Conservation (phyloP, 768 basidiomycete genomes). For the Leccinellum luteum region DNA sequence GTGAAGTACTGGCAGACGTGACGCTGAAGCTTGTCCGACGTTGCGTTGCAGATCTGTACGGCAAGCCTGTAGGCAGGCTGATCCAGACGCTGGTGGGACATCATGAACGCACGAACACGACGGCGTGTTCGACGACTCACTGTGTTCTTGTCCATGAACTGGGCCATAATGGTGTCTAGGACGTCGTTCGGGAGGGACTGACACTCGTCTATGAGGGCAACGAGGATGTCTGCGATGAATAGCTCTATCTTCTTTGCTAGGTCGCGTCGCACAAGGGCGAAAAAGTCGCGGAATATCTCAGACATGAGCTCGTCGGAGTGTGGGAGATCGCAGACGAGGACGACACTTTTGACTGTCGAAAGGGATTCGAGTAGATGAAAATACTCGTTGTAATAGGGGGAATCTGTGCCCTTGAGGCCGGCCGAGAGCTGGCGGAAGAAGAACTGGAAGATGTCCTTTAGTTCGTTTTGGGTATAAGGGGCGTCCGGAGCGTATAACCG, state of each 20-base stretch:
- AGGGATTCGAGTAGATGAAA: slow-evolving; percentile 93
- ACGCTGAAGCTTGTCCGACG: slow-evolving; percentile 84
- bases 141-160: slow-evolving; percentile 78
- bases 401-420: slow-evolving; percentile 72
- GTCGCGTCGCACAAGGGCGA: slow-evolving; percentile 72
- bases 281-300: slow-evolving; percentile 82
- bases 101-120: slow-evolving; percentile 1
- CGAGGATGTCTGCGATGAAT: slow-evolving; percentile 86
- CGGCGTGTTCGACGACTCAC: slow-evolving; percentile 39
- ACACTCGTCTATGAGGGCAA: slow-evolving; percentile 86
- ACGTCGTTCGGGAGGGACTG: slow-evolving; percentile 74
- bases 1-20: slow-evolving; percentile 92
- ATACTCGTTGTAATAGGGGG: slow-evolving; percentile 89
- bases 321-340: slow-evolving; percentile 89
- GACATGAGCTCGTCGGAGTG: slow-evolving; percentile 80
- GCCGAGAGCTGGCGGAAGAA: slow-evolving; percentile 83
- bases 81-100: slow-evolving; percentile 50
- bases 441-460: slow-evolving; percentile 96
- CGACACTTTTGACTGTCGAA: slow-evolving; percentile 91
- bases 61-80: slow-evolving; percentile 81
- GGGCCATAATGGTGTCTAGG: slow-evolving; percentile 76
- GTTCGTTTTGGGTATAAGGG: slow-evolving; percentile 84
- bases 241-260: slow-evolving; percentile 80
- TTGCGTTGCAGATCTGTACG: slow-evolving; percentile 78
- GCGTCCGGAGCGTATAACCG: slow-evolving; percentile 95